Conservation (phyloP, 2,329 filamentous ascomycete genomes). For the Aspergillus sp. region DNA sequence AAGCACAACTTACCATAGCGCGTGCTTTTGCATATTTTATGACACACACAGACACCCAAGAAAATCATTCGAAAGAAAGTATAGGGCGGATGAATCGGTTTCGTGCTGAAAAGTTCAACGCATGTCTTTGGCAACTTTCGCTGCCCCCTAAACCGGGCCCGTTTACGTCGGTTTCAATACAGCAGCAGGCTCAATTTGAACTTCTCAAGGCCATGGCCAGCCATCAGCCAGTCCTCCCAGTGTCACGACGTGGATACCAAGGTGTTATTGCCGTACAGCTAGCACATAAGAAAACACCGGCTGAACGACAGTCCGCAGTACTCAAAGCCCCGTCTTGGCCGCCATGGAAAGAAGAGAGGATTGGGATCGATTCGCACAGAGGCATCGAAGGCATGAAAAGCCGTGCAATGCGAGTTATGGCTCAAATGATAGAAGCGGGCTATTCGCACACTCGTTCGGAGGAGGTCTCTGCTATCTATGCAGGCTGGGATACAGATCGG, state of each 20-base stretch:
- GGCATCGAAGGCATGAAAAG: conserved; percentile 50
- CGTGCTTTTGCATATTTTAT: conserved; percentile 32
- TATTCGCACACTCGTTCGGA: conserved; percentile 48
- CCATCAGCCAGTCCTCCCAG: conserved; percentile 45
- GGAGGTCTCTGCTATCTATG: conserved; percentile 44
- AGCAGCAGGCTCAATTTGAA: conserved; percentile 51
- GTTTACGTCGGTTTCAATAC: conserved; percentile 40
- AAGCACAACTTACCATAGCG: conserved; percentile 36
- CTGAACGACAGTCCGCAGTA: conserved; percentile 50
- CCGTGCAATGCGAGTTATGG: conserved; percentile 48
- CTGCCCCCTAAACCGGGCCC: conserved; percentile 42
- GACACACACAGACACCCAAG: conserved; percentile 6
- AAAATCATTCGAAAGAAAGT: conserved; percentile 2
- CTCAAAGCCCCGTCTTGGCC: conserved; percentile 56
- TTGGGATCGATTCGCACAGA: conserved; percentile 52
- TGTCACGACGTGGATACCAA: conserved; percentile 52
- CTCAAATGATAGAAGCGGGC: conserved; percentile 52
- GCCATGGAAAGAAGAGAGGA: conserved; percentile 56
- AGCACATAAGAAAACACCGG: conserved; percentile 47
- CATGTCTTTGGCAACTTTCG: conserved; percentile 41
- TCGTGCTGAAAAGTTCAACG: conserved; percentile 42
- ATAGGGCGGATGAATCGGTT: conserved; percentile 14
- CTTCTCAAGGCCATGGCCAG: conserved; percentile 51
- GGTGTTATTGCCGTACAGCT: conserved; percentile 50
- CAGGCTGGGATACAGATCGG: conserved; percentile 55